Base-by-base conservation (phyloP, 768 basidiomycete species). In the Terana coerulea region DNA sequence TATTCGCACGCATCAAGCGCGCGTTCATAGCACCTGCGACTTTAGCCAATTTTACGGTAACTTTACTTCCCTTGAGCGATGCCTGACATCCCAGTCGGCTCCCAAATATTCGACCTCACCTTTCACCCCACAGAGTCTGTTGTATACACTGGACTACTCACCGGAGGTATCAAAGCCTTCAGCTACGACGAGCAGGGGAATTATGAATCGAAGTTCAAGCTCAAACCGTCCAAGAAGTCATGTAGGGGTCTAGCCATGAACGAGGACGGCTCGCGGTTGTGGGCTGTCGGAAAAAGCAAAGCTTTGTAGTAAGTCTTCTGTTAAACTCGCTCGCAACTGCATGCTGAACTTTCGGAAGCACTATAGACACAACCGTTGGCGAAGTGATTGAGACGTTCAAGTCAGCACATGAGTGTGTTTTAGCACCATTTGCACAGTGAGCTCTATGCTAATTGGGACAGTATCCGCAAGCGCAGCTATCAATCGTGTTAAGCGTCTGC, bases 61-160 rank as follows among this genome's bases (percentile, higher is more conserved):
- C n/a, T n/a, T 40, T 39, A 12, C 12, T 17, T 21, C 9, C 25
- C 15, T n/a, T n/a, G n/a, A n/a, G 33, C 33, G 6, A 79, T 80
- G 77, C 75, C 81, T 25, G 74, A 90, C 71, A 84, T 93, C 44
- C 73, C 76, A 19, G 76, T 86, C 39, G 82, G 81, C 42, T 79
- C 82, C 7, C 89, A 95, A 67, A 81, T 94, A 25, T 97, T 95
- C 69, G 95, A 95, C 72, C 72, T 97, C 35, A 80, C 77, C 1
- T 98, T 97, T 62, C 92, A 95, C 61, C 93, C 95, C 0, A 75
- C 73, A 4, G 62, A 78, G 42, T 70, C 83, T 1, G 75, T 82
- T n/a, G 80, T 94, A 3, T 94, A 88, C 67, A 74, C 81, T 0
- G 88, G 81, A 4, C 81, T 95, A 2, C 72, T 98, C 14, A 86